Evolutionary conservation across 1,284 basidiomycete genomes (phyloP).

Genomic region (Vanrija humicola): DNA sequence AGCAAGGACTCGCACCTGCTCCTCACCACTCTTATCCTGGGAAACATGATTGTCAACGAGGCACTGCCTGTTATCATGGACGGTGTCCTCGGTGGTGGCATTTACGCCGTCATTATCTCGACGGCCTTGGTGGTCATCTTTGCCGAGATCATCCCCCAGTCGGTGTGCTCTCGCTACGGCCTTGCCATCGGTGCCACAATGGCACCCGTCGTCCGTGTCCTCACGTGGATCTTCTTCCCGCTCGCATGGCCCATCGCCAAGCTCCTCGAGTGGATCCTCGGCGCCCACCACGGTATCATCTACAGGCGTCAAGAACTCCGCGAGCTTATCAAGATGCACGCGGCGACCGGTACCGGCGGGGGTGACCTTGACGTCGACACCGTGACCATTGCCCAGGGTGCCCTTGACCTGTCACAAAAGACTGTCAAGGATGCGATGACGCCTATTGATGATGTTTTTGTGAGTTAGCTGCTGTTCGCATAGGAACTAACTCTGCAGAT

Average conservation of each 20-base stretch:
- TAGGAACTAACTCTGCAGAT: conserved; percentile 55
- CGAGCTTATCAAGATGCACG: conserved; percentile 69
- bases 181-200: conserved; percentile 84
- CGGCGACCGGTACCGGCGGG: conserved; percentile 57
- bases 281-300: conserved; percentile 56
- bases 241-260: conserved; percentile 81
- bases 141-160: conserved; percentile 54
- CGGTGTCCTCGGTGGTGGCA: conserved; percentile 72
- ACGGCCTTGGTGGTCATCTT: conserved; percentile 80
- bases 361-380: conserved; percentile 70
- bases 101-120: conserved; percentile 70
- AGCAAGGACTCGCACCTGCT: conserved; percentile 73
- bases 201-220: conserved; percentile 64
- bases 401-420: conserved; percentile 68
- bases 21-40: conserved; percentile 73
- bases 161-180: conserved; percentile 85
- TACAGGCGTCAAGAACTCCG: conserved; percentile 57
- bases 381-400: conserved; percentile 69
- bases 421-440: conserved; percentile 71
- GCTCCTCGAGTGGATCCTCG: conserved; percentile 71
- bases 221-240: conserved; percentile 64
- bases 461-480: neutral
- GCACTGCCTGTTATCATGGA: conserved; percentile 82
- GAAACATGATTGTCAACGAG: conserved; percentile 87
- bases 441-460: conserved; percentile 62